Percentiles rank a stretch among this genome's conserved stretches.
These are phyloP conservation scores for Balamuthia mandrillaris DNA, from an alignment of 208 protist genomes.

Conservation along the genomic window DNA sequence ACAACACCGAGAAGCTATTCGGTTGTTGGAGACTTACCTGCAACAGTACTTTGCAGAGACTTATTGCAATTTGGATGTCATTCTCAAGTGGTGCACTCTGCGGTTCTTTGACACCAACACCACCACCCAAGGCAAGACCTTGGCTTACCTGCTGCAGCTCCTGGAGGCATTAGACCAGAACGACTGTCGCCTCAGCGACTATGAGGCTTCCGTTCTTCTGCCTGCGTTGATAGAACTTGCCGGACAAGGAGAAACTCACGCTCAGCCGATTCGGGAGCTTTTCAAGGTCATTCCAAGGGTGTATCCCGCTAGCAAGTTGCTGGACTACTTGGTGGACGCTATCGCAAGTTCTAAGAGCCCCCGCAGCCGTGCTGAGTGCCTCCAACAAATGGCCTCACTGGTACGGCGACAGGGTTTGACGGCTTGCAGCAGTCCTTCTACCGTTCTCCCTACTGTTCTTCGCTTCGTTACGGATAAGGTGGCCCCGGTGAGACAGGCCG, in stretches of 20 bases:
- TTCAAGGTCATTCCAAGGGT: slow-evolving; percentile 12
- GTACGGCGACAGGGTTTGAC: slow-evolving; percentile 43
- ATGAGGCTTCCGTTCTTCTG: slow-evolving; percentile 45
- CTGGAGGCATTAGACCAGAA: slow-evolving; percentile 1
- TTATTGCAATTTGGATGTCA: slow-evolving; percentile 33
- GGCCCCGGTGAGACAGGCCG: slow-evolving; percentile 34
- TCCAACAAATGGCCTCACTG: slow-evolving; percentile 36
- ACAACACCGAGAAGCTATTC: slow-evolving; percentile 23
- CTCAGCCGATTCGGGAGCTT: not conserved
- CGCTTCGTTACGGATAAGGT: slow-evolving; percentile 44
- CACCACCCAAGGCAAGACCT: slow-evolving; percentile 29
- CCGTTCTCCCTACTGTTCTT: slow-evolving; percentile 19
- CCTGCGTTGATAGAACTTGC: slow-evolving; percentile 31
- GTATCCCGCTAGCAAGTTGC: slow-evolving; percentile 45
- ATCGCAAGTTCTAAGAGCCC: slow-evolving; percentile 42
- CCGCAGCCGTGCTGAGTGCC: slow-evolving; percentile 15
- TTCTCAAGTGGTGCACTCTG: slow-evolving; percentile 53
- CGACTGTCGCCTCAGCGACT: slow-evolving; percentile 42
- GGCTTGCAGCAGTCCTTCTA: slow-evolving; percentile 33
- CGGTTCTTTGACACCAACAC: slow-evolving; percentile 56
- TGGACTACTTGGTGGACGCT: not conserved
- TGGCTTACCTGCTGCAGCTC: slow-evolving; percentile 11
- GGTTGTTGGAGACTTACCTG: not conserved
- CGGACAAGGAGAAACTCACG: not conserved
- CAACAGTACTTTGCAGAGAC: not conserved